Base-by-base conservation (phyloP, 176 grass and related monocot genomes). In the Lolium rigidum region DNA sequence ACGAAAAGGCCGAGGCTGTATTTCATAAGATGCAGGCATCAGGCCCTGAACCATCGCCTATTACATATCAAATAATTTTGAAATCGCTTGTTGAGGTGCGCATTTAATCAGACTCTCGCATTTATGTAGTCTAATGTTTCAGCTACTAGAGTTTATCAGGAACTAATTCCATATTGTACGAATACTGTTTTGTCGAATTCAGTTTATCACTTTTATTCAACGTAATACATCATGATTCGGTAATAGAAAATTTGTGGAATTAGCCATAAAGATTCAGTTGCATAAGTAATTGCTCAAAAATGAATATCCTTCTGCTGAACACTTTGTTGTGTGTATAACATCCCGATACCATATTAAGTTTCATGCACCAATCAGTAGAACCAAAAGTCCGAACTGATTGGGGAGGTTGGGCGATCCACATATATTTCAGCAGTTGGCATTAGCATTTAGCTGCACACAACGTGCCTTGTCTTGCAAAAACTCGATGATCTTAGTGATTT, bases 21-120 rank as follows among this genome's bases (percentile, higher is more conserved):
- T 98, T 95, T 75, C 88, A 83, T 74, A 92, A 90, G 81, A 98
- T 98, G 97, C 93, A 95, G 81, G 87, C 86, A 48, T 90, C 82
- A 71, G 97, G 97, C 49, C 94, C 94, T 81, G 89, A 93, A 76
- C 97, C 97, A 61, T 98, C 97, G 72, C 78, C 94, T 43, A 81
- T 98, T 72, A 94, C 97, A 77, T 95, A 95, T 88, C 94, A 98
- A 75, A 95, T 98, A 48, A 95, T 98, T 77, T 87, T 94, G 50
- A 95, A 98, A 91, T 89, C 81, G 63, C 95, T 91, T 85, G 94
- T 91, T 82, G 92, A 98, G 94, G 97, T 95, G 71, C 78, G 20
- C 87, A 55, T 65, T 82, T 91, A 62, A 41, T 70, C 65, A 79
- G 62, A 35, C 61, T 77, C 46, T 49, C 56, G 35, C 60, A 63